Base-by-base conservation (phyloP, 768 basidiomycete species). In the Kwoniella sp. region DNA sequence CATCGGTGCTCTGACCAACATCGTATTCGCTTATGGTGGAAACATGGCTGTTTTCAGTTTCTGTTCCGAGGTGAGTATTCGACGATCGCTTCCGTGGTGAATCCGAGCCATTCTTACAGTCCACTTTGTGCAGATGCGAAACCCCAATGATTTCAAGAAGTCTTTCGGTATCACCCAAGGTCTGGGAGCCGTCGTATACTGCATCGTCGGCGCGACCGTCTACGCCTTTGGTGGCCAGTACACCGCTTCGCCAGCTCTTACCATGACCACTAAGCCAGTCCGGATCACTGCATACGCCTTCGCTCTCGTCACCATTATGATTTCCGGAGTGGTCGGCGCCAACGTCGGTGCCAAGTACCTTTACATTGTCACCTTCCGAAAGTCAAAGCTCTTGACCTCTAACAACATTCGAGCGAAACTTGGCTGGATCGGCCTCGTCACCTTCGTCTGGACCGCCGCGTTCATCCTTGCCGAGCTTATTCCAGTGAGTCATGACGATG, bases 151-250 rank as follows among this genome's bases (percentile, higher is more conserved):
- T 30, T 72, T 69, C 64, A 69, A 69, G 51, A 72, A 72, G 48
- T 72, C 71, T 1, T 68, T 70, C 54, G 49, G 68, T 17, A 60
- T 72, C 29, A 63, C 61, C 44, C 71, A 72, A 50, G 64, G 55
- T 29, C 29, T 52, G 4, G 57, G 58, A 21, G 40, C 59, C 37
- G 36, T 67, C 30, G 62, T 67, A 15, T 72, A 72, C 58, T 56
- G 63, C 24, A 53, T 72, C 40, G 63, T 68, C 21, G 71, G 71
- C 13, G 55, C 61, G 13, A 50, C 64, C 15, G 61, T 72, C 25
- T 72, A 72, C 61, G 66, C 55, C 24, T 70, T 70, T 27, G 71
- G 68, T 1, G 71, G 71, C 26, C 68, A 70, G 59, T 71, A 71
- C 61, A 58, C 60, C 47, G 62, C 63, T 2, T 60, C 57, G 29